These are phyloP conservation scores for Limonomyces culmigenus DNA, from an alignment of 1,284 basidiomycete genomes.

Conservation along the genomic window DNA sequence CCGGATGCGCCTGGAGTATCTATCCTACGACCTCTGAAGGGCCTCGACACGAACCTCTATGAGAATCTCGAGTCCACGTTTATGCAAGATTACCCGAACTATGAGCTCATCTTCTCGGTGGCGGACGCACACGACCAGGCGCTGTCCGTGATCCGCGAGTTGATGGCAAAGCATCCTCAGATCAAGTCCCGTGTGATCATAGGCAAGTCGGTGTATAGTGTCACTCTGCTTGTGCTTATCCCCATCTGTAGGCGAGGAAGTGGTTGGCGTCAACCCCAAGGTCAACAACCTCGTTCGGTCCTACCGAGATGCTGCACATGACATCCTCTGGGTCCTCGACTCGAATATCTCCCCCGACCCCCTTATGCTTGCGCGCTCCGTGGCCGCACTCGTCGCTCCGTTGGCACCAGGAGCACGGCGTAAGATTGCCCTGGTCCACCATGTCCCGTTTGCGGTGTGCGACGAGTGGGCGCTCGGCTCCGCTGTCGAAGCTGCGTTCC, in stretches of 20 bases:
- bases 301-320: slow-evolving; percentile 66
- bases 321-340: slow-evolving; percentile 95
- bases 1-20: slow-evolving; percentile 67
- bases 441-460: slow-evolving; percentile 83
- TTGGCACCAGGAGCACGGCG: slow-evolving; percentile 14
- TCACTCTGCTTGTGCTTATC: not conserved
- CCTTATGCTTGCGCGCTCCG: slow-evolving; percentile 74
- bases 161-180: slow-evolving; percentile 61
- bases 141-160: slow-evolving; percentile 55
- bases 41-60: slow-evolving; percentile 83
- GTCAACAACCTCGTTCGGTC: slow-evolving; percentile 90
- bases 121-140: slow-evolving; percentile 75
- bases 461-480: slow-evolving; percentile 57
- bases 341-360: slow-evolving; percentile 75
- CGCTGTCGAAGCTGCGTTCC: slow-evolving; percentile 81
- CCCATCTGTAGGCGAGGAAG: slow-evolving; percentile 38
- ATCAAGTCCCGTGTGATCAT: slow-evolving; percentile 60
- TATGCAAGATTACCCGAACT: slow-evolving; percentile 75
- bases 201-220: slow-evolving; percentile 29
- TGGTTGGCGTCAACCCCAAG: slow-evolving; percentile 90
- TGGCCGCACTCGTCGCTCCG: slow-evolving; percentile 47
- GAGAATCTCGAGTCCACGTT: slow-evolving; percentile 89
- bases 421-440: slow-evolving; percentile 77
- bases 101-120: slow-evolving; percentile 77
- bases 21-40: slow-evolving; percentile 82